These are phyloP conservation scores for Coelastrella sp. DNA, from an alignment of 139 green algal species.

Conservation along the genomic window DNA sequence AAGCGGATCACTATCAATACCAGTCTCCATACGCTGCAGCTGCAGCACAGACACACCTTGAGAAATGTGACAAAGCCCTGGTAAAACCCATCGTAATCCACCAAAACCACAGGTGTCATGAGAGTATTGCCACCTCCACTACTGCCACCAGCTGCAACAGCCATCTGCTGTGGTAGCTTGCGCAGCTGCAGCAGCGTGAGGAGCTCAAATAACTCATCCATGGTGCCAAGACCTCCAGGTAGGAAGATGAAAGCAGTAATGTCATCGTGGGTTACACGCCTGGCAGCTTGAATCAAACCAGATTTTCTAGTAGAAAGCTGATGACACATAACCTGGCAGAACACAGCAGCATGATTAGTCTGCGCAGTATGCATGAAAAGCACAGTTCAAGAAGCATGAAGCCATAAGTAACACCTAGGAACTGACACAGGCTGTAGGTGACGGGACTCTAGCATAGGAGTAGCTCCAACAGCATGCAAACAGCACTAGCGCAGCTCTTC, in stretches of 20 bases:
- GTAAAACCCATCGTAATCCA: conserved; percentile 69
- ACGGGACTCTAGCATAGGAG: too few relatives aligned
- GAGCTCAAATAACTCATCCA: conserved; percentile 74
- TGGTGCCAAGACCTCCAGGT: conserved; percentile 70
- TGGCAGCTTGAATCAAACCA: conserved; percentile 65
- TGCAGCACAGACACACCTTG: neutral
- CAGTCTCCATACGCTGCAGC: neutral
- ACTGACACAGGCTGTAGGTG: too few relatives aligned
- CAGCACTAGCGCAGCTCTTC: too few relatives aligned
- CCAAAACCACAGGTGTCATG: conserved; percentile 36
- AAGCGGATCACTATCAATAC: neutral
- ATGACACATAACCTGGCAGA: conserved; percentile 60
- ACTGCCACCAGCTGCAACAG: neutral
- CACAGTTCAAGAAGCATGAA: too few relatives aligned
- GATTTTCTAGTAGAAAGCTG: conserved; percentile 74
- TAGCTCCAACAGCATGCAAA: too few relatives aligned
- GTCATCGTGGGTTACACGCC: conserved; percentile 58
- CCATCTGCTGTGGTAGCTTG: conserved; percentile 51
- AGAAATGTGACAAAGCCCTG: conserved; percentile 57
- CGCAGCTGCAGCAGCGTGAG: conserved; percentile 71
- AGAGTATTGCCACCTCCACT: neutral
- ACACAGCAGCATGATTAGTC: too few relatives aligned
- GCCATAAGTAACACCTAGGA: too few relatives aligned
- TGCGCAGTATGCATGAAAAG: too few relatives aligned
- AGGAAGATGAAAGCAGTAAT: conserved; percentile 82